These are phyloP conservation scores for Trifolium subterraneum DNA, from an alignment of 306 rosid species.

Conservation along the genomic window DNA sequence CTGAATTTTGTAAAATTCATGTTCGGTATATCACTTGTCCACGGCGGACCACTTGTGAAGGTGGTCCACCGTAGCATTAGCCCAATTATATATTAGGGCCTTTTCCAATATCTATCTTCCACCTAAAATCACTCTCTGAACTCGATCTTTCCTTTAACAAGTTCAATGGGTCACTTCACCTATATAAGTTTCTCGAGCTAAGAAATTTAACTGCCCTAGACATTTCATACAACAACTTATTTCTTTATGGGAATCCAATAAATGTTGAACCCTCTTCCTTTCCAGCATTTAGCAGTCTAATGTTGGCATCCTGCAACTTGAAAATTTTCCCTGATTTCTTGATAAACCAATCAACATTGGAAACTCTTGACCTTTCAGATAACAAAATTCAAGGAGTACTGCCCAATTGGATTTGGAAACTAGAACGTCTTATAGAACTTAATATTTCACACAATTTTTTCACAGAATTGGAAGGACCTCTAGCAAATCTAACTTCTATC, in stretches of 20 bases:
- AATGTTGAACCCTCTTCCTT: not conserved
- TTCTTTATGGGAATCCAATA: not conserved
- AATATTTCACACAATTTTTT: constrained; percentile 50
- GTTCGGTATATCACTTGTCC: too few relatives aligned
- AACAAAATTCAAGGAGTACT: constrained; percentile 50
- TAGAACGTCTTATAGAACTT: not conserved
- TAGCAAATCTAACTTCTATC: not conserved
- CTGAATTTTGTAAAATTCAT: constrained; percentile 18
- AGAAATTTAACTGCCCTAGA: constrained; percentile 12
- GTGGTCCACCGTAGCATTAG: too few relatives aligned
- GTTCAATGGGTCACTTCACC: constrained; percentile 43
- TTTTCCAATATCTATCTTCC: constrained; percentile 43
- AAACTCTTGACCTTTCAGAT: constrained; percentile 35
- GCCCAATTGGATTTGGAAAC: constrained; percentile 63
- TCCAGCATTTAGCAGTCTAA: fast-evolving
- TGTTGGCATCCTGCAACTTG: not conserved
- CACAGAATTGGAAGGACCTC: not conserved
- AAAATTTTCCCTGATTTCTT: not conserved
- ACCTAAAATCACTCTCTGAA: constrained; percentile 25
- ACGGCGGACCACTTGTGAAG: too few relatives aligned
- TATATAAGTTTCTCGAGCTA: too few relatives aligned
- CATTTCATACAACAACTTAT: constrained; percentile 44
- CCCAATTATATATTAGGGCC: constrained; percentile 54
- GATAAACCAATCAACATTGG: not conserved
- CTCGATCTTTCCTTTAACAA: constrained; percentile 66